These are phyloP conservation scores for Dryas integrifolia DNA, from an alignment of 331 rosid genomes.

Conservation along the genomic window DNA sequence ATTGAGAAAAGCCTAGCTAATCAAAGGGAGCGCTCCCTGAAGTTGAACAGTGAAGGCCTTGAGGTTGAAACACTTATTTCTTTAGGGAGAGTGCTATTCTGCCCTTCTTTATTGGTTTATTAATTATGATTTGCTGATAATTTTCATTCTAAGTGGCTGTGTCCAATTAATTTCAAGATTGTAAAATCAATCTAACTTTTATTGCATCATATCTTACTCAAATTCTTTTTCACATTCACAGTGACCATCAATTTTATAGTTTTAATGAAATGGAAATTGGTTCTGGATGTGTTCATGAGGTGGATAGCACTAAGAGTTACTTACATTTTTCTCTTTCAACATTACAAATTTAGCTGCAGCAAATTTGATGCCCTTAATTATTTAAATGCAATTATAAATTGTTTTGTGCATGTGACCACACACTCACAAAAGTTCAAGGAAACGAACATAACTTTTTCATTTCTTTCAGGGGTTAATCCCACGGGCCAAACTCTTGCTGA, in stretches of 20 bases:
- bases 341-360: background rate
- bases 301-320: background rate
- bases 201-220: background rate
- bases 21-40: constrained; percentile 93
- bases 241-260: background rate
- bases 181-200: background rate
- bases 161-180: background rate
- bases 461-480: constrained; percentile 80
- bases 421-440: background rate
- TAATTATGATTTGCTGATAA: constrained; percentile 15
- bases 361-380: background rate
- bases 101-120: constrained; percentile 7
- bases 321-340: background rate
- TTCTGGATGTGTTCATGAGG: background rate
- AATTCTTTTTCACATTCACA: background rate
- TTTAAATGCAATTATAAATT: background rate
- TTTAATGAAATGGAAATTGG: background rate
- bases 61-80: constrained; percentile 56
- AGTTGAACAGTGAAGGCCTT: constrained; percentile 90
- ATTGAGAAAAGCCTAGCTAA: constrained; percentile 69
- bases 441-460: constrained; percentile 23
- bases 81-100: too few species aligned
- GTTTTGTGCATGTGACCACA: constrained; percentile 6
- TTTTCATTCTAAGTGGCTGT: background rate
- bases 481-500: constrained; percentile 79